Evolutionary conservation across 179 eudicot genomes (phyloP).

Genomic region (Spinacia oleracea): DNA sequence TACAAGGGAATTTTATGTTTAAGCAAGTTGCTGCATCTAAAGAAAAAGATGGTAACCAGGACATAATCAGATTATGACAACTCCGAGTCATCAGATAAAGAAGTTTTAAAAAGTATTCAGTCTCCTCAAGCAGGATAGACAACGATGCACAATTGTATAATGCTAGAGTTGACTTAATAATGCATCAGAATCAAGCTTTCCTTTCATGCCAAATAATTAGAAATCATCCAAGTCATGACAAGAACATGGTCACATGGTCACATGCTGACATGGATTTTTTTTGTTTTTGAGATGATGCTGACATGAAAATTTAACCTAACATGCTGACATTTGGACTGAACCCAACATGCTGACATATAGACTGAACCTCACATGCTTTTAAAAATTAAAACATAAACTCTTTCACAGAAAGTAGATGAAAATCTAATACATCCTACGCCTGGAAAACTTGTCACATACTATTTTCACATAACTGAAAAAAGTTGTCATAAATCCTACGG

Average conservation of each 20-base stretch:
- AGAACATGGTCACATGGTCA: slow-evolving; percentile 11
- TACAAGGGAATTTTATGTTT: not conserved
- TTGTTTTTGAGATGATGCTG: too few species aligned
- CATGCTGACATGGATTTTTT: slow-evolving; percentile 7
- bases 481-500: not conserved
- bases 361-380: slow-evolving; percentile 13
- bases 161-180: slow-evolving; percentile 21
- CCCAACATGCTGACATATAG: slow-evolving; percentile 6
- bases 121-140: not conserved
- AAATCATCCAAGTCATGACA: not conserved
- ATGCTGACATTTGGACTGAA: not conserved
- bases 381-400: not conserved
- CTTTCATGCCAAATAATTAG: not conserved
- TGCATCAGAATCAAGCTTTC: slow-evolving; percentile 18
- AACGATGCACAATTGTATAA: not conserved
- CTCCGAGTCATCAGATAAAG: not conserved
- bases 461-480: not conserved
- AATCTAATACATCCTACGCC: not conserved
- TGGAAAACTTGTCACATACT: not conserved
- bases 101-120: not conserved
- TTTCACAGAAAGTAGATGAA: slow-evolving; percentile 9
- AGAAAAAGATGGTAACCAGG: not conserved
- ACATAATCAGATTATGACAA: not conserved
- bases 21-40: not conserved
- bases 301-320: too few species aligned